phyloP scores from a whole-genome alignment of 2,329 filamentous ascomycete genomes.

The Aspergillus sojae region DNA sequence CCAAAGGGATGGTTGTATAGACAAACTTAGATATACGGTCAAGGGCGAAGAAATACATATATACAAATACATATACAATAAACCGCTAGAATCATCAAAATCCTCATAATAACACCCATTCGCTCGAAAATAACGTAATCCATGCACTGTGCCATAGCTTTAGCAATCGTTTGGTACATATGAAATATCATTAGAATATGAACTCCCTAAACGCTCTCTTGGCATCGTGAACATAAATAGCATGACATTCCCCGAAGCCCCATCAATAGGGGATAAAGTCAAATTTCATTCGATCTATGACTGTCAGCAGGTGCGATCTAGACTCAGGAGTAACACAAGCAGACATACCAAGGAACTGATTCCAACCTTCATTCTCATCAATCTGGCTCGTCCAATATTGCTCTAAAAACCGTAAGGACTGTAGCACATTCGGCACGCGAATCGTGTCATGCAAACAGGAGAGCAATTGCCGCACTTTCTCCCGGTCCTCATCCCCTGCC shows the following conservation, averaged over 20 bases:
- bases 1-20: neutral
- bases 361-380: constrained; percentile 42
- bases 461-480: constrained; percentile 35
- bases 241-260: neutral
- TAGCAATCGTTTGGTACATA: neutral
- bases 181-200: neutral
- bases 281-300: constrained; percentile 37
- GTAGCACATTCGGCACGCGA: constrained; percentile 45
- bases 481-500: constrained; percentile 40
- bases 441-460: constrained; percentile 42
- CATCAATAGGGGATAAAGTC: constrained; percentile 24
- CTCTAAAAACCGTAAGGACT: constrained; percentile 45
- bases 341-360: constrained; percentile 40
- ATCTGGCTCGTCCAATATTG: constrained; percentile 39
- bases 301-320: constrained; percentile 10
- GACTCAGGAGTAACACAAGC: neutral
- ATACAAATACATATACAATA: neutral
- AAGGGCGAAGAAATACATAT: neutral
- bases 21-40: neutral
- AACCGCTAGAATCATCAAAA: neutral
- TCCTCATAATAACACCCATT: neutral
- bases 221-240: constrained; percentile 10
- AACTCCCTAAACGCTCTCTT: constrained; percentile 1
- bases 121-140: neutral
- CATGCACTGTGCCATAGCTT: neutral